phyloP scores from a whole-genome alignment of 108 stramenopile species.

The Cyclotella atomus region DNA sequence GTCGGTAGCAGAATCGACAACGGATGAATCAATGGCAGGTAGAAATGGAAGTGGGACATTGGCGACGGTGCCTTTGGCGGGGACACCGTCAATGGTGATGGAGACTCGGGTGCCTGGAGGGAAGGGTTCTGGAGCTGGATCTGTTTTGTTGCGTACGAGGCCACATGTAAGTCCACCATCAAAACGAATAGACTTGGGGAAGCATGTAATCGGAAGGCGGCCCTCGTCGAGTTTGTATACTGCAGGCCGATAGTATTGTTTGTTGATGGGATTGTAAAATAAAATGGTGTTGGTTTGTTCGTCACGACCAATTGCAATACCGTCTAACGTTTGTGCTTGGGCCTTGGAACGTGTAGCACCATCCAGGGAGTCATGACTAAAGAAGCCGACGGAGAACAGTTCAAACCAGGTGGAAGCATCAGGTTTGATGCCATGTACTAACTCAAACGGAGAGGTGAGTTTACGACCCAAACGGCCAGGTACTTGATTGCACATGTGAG shows the following conservation, averaged over 20 bases:
- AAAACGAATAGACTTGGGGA: neutral
- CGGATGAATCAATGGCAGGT: neutral
- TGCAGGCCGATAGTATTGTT: neutral
- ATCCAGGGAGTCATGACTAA: neutral
- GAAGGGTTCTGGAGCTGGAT: neutral
- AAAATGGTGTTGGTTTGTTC: constrained; percentile 8
- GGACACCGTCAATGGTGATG: neutral
- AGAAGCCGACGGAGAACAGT: neutral
- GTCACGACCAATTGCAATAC: neutral
- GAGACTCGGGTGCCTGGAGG: constrained; percentile 7
- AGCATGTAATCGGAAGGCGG: neutral
- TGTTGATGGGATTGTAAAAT: constrained; percentile 16
- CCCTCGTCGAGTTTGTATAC: constrained; percentile 16
- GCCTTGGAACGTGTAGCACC: neutral
- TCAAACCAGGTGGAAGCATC: neutral
- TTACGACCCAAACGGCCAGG: constrained; percentile 11
- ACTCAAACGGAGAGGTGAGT: constrained; percentile 12
- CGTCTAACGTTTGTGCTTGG: constrained; percentile 6
- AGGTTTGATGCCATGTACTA: constrained; percentile 1
- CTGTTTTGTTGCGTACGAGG: constrained; percentile 1
- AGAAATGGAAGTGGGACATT: neutral
- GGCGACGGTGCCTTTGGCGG: neutral
- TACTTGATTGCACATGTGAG: neutral
- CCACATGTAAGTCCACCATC: constrained; percentile 24
- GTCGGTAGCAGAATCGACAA: neutral